Base-by-base conservation (phyloP, 495 filamentous ascomycete species). In the Parachaetomium inaequale region DNA sequence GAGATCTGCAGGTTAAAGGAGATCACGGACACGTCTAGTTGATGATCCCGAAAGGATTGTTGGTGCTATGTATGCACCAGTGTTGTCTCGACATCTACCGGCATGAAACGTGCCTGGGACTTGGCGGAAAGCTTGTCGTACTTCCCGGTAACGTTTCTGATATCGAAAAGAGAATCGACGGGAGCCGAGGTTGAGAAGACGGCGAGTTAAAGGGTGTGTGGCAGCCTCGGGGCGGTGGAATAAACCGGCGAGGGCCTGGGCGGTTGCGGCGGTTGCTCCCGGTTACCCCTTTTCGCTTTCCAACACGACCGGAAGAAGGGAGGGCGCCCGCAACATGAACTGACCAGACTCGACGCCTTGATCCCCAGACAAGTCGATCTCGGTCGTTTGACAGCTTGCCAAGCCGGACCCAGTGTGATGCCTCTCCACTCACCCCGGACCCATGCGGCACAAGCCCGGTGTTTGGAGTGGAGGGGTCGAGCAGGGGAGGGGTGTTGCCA, bases 91-190 rank as follows among this genome's bases (percentile, higher is more conserved):
- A n/a, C 26, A 51, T 60, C 50, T 64, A 42, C 63, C 63, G 52
- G 63, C 58, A 58, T 64, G 50, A 64, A 51, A 64, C 57, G 29
- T 40, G 31, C 43, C 6, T 32, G 10, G 29, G 28, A n/a, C 38
- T 64, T 59, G 57, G 57, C 62, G 17, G 29, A 43, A 17, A 17
- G 17, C n/a, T 53, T 60, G 49, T 23, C 46, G 45, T 50, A 25
- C 28, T 11, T 11, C 21, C 19, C 19, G 42, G 19, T 46, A 23
- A 19, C 19, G 32, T 47, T 50, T 17, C 31, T 11, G n/a, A 19
- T 3, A 25, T 15, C n/a, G 11, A 29, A 19, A 19, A 1, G 3
- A 32, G 19, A 29, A 43, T 12, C 46, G 10, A 42, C 5, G 11
- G 58, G 32, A 53, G 58, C 58, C 58, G 58, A 60, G 58, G 58